Conservation (phyloP, 495 filamentous ascomycete species). For the Podospora pseudocomata region DNA sequence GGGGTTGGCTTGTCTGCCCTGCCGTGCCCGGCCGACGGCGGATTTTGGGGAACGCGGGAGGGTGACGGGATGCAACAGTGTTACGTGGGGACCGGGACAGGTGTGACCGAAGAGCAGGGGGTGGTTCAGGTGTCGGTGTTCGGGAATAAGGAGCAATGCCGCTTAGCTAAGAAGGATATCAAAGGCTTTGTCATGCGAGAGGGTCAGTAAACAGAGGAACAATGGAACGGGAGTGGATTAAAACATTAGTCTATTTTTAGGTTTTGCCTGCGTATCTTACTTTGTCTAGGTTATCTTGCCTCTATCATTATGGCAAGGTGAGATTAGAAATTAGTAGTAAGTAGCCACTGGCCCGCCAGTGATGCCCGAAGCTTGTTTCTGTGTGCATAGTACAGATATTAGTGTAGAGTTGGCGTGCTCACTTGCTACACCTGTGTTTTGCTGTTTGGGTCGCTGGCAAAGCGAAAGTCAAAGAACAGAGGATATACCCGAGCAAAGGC, state of each 20-base stretch:
- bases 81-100: not conserved
- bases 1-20: constrained; percentile 15
- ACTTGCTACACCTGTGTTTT: not conserved
- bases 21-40: not conserved
- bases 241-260: not conserved
- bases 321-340: not conserved
- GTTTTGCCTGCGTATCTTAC: not conserved
- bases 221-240: not conserved
- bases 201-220: not conserved
- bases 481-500: constrained; percentile 92
- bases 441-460: not conserved
- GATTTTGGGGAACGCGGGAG: not conserved
- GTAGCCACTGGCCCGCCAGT: not conserved
- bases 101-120: not conserved
- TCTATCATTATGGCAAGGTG: not conserved
- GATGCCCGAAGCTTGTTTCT: not conserved
- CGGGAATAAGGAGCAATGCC: not conserved
- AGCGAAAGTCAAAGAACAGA: constrained; percentile 54
- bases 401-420: not conserved
- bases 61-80: not conserved
- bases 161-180: not conserved
- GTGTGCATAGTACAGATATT: not conserved
- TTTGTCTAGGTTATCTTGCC: not conserved
- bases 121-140: not conserved
- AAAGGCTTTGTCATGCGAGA: not conserved